Evolutionary conservation across 306 rosid genomes (phyloP).

Genomic region (Begonia masoniana): DNA sequence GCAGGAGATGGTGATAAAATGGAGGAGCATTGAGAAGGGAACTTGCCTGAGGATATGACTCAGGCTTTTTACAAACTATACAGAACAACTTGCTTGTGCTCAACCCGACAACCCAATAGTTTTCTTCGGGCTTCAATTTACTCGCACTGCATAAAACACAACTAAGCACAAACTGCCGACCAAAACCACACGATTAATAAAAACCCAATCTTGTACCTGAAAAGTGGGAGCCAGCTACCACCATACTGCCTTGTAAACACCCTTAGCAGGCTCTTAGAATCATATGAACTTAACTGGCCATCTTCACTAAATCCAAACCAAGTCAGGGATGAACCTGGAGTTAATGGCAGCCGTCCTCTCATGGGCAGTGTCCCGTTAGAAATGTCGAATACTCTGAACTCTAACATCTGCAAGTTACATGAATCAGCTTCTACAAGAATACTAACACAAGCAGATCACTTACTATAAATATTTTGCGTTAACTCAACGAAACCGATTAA

Average conservation of each 20-base stretch:
- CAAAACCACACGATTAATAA: too few species aligned
- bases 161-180: too few species aligned
- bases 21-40: constrained; percentile 1
- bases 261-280: constrained; percentile 86
- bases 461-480: too few species aligned
- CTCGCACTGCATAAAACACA: constrained; percentile 38
- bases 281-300: constrained; percentile 74
- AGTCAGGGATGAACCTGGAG: constrained; percentile 67
- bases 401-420: constrained; percentile 47
- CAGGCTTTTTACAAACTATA: constrained; percentile 58
- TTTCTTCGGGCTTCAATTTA: constrained; percentile 67
- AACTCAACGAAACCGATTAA: too few species aligned
- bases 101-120: constrained; percentile 86
- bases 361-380: constrained; percentile 38
- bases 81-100: constrained; percentile 68
- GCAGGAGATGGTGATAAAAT: constrained; percentile 8
- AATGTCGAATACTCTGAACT: constrained; percentile 54
- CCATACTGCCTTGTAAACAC: constrained; percentile 71
- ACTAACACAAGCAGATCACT: too few species aligned
- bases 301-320: constrained; percentile 97
- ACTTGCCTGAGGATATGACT: constrained; percentile 65
- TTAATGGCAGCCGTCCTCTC: constrained; percentile 59
- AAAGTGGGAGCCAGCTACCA: constrained; percentile 89
- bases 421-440: neutral
- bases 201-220: constrained; percentile 45